These are phyloP conservation scores for Boletus rufocinnamomeus DNA, from an alignment of 768 basidiomycete genomes.

Conservation along the genomic window DNA sequence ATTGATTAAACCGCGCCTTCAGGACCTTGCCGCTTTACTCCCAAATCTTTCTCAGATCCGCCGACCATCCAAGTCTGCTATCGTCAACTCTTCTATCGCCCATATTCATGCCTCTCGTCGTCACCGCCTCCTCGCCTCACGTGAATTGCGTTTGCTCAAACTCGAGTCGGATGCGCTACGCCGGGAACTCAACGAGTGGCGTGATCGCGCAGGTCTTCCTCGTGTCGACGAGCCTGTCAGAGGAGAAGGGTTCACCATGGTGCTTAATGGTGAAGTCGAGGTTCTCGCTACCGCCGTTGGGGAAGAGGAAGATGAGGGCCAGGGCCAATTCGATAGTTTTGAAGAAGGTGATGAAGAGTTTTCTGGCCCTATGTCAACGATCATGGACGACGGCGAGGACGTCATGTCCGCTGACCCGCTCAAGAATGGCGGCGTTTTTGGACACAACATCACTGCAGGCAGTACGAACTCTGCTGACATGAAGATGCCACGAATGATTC, in stretches of 20 bases:
- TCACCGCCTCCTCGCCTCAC: constrained; percentile 77
- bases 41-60: constrained; percentile 90
- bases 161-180: constrained; percentile 84
- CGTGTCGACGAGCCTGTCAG: constrained; percentile 73
- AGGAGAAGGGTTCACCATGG: constrained; percentile 70
- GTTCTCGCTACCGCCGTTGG: constrained; percentile 54
- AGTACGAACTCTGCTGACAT: constrained; percentile 34
- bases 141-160: constrained; percentile 78
- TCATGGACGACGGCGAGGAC: constrained; percentile 38
- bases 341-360: constrained; percentile 47
- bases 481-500: constrained; percentile 30
- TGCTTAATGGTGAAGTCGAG: constrained; percentile 71
- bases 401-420: constrained; percentile 25
- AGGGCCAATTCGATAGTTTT: constrained; percentile 38
- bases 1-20: constrained; percentile 18
- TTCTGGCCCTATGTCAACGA: constrained; percentile 25
- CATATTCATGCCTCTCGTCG: constrained; percentile 83
- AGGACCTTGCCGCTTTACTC: constrained; percentile 91
- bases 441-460: constrained; percentile 32
- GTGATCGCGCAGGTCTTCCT: constrained; percentile 70
- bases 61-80: constrained; percentile 93
- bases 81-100: constrained; percentile 94
- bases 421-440: constrained; percentile 36
- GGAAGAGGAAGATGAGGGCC: constrained; percentile 56
- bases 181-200: constrained; percentile 92